phyloP scores from a whole-genome alignment of 371 early-diverging fungal species.

The Edhazardia aedis region DNA sequence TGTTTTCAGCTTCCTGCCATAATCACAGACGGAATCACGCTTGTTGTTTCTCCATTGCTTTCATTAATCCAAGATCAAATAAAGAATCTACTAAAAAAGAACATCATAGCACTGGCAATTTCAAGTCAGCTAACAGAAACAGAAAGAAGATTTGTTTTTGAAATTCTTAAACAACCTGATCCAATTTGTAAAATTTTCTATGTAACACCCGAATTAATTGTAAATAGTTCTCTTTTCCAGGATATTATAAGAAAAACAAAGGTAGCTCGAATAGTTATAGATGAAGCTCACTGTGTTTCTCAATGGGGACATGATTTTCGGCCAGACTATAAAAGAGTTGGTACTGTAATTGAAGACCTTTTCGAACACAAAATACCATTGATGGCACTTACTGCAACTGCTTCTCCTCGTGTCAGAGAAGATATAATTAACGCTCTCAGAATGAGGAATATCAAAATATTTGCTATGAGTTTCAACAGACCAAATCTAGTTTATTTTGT shows the following conservation, averaged over 20 bases:
- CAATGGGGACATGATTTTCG: slow-evolving; percentile 87
- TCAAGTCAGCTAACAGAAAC: slow-evolving; percentile 49
- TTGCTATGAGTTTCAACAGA: slow-evolving; percentile 50
- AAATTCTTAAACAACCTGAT: slow-evolving; percentile 9
- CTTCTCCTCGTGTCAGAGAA: slow-evolving; percentile 63
- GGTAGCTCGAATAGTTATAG: slow-evolving; percentile 63
- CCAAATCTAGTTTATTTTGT: slow-evolving; percentile 13
- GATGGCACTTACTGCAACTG: slow-evolving; percentile 91
- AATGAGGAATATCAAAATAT: slow-evolving; percentile 50
- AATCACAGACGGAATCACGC: slow-evolving; percentile 55
- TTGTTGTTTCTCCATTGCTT: slow-evolving; percentile 81
- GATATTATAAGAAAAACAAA: slow-evolving; percentile 47
- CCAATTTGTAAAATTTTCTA: slow-evolving; percentile 55
- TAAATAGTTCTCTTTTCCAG: slow-evolving; percentile 52
- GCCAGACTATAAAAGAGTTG: slow-evolving; percentile 45
- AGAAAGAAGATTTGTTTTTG: slow-evolving; percentile 10
- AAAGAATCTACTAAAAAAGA: slow-evolving; percentile 53
- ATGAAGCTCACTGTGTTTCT: slow-evolving; percentile 88
- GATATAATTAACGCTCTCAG: slow-evolving; percentile 49
- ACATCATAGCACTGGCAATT: slow-evolving; percentile 57
- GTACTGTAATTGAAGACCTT: slow-evolving; percentile 46
- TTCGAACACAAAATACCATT: slow-evolving; percentile 61
- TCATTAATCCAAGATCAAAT: slow-evolving; percentile 94
- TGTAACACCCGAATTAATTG: slow-evolving; percentile 77
- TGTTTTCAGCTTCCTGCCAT: slow-evolving; percentile 88